A percentile compares a stretch with the other conserved stretches of the same genome.
These are phyloP conservation scores for Colletotrichum spinosum DNA, from an alignment of 2,329 filamentous ascomycete genomes.

Conservation along the genomic window DNA sequence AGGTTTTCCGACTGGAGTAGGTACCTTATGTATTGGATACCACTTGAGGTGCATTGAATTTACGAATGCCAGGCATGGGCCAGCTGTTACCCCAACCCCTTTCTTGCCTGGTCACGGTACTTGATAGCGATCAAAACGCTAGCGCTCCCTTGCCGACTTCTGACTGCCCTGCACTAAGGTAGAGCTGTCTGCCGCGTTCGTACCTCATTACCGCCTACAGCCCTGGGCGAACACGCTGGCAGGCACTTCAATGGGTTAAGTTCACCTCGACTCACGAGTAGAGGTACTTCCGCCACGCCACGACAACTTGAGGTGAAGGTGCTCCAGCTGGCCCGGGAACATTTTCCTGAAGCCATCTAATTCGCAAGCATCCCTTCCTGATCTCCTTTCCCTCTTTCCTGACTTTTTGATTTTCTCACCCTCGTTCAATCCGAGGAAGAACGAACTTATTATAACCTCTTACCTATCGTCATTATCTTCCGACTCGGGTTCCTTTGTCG, in stretches of 20 bases:
- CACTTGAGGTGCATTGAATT: slow-evolving; percentile 8
- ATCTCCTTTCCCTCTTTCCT: slow-evolving; percentile 28
- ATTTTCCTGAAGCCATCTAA: slow-evolving; percentile 27
- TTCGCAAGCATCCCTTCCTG: slow-evolving; percentile 25
- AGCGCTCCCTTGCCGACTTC: slow-evolving; percentile 23
- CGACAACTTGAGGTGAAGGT: neutral
- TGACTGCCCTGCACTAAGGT: neutral
- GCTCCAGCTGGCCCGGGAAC: slow-evolving; percentile 21
- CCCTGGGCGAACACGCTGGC: slow-evolving; percentile 1
- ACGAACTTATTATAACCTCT: slow-evolving; percentile 18
- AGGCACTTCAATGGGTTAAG: too few species aligned
- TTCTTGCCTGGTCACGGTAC: slow-evolving; percentile 19
- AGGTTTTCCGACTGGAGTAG: neutral
- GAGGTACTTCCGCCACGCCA: neutral
- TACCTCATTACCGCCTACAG: slow-evolving; percentile 3
- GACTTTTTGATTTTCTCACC: slow-evolving; percentile 21
- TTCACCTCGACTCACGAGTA: too few species aligned
- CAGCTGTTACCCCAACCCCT: slow-evolving; percentile 32
- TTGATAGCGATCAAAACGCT: slow-evolving; percentile 6
- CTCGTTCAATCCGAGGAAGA: slow-evolving; percentile 30
- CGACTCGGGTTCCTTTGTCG: slow-evolving; percentile 12
- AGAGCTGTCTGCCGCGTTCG: slow-evolving; percentile 29
- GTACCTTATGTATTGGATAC: neutral
- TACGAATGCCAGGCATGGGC: slow-evolving; percentile 21
- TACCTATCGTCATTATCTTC: slow-evolving; percentile 22